A percentile compares a stretch with the other conserved stretches of the same genome.
Conservation (phyloP, 345 rosid species). For the Citropsis articulata region DNA sequence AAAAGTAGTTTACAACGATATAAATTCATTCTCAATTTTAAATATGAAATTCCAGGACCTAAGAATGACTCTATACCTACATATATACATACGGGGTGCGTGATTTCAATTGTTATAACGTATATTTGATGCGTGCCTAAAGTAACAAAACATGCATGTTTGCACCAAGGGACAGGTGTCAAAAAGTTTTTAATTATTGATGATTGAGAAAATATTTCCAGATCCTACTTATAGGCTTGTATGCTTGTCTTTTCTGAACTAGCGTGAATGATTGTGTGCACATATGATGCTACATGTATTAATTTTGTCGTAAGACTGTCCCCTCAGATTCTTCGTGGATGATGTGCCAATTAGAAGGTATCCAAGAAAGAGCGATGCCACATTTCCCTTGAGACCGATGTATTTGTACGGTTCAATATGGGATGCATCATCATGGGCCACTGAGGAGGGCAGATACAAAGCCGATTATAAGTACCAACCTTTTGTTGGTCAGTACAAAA, state of each 20-base stretch:
- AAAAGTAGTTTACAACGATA: too few relatives aligned
- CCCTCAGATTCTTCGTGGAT: conserved; percentile 72
- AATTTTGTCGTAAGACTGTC: neutral
- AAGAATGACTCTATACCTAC: too few relatives aligned
- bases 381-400: conserved; percentile 78
- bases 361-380: conserved; percentile 55
- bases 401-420: conserved; percentile 82
- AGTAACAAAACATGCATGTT: neutral
- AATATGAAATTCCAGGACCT: too few relatives aligned
- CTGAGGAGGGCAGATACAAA: conserved; percentile 78
- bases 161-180: neutral
- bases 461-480: conserved; percentile 81
- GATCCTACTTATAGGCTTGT: neutral
- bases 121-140: too few relatives aligned
- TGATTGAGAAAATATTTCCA: neutral
- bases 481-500: conserved; percentile 56
- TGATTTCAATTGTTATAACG: too few relatives aligned
- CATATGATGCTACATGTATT: neutral
- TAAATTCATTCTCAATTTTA: too few relatives aligned
- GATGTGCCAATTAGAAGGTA: conserved; percentile 85
- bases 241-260: neutral
- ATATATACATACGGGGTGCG: too few relatives aligned
- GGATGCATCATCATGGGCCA: conserved; percentile 98
- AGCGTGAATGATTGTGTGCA: neutral
- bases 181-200: neutral